Base-by-base conservation (phyloP, 176 grass and related monocot species). In the Avena eriantha region DNA sequence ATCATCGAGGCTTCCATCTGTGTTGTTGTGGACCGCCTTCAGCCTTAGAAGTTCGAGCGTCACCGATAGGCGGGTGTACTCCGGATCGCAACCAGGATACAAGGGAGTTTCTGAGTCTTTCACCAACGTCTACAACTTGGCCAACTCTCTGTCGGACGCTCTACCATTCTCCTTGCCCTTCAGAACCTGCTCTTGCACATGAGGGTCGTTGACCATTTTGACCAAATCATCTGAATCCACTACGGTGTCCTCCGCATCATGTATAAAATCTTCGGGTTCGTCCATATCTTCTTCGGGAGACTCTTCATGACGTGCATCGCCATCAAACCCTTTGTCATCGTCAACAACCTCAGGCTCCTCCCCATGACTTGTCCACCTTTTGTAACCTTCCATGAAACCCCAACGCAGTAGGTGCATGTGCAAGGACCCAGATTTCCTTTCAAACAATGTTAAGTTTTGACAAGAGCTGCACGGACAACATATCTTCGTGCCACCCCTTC, bases 41-140 rank as follows among this genome's bases (percentile, higher is more conserved):
- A 70, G 8, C 67, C 34, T 70, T 41, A 70, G 34, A 70, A 70
- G 67, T 70, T 70, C 34, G 34, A 41, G 67, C 3, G 67, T 70
- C 16, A 70, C 35, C 0, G 34, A 70, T 39, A 70, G 34, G 34
- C 67, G 35, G 8, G 67, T 70, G 35, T 41, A 18, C 67, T 70
- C 34, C 2, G 67, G 34, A 11, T 70, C 18, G 18, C 34, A 41
- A 10, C 17, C 34, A 8, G 34, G 67, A 70, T 70, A 70, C 34
- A 70, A 70, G 3, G 8, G 67, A 21, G 17, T 70, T 70, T 35
- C 8, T 1, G 67, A 70, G 67, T 41, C 67, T 70, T 70, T 18
- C 34, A 69, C 64, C 15, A 68, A 1, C 12, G 12, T 31, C 1
- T 65, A 24, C 24, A 65, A 31, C 24, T 65, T 65, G 61, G 24